Conservation (phyloP, 805 yeast genomes). For the Myxozyma mucilagina region DNA sequence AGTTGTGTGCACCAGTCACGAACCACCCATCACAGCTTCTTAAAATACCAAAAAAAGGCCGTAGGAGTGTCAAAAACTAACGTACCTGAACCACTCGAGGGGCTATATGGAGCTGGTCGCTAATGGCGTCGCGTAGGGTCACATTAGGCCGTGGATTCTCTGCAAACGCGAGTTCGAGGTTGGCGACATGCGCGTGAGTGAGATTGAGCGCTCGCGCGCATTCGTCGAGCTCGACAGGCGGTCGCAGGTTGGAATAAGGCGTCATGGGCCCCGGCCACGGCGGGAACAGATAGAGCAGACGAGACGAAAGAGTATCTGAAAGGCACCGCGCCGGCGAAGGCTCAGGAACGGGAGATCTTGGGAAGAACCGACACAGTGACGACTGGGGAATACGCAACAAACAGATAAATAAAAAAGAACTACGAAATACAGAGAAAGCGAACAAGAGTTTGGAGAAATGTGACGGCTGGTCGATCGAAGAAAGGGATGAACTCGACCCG, state of each 20-base stretch:
- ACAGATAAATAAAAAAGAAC: background rate
- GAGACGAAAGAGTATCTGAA: too few species aligned
- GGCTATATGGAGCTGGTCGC: conserved; percentile 18
- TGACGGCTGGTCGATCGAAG: conserved; percentile 17
- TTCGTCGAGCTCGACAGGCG: conserved; percentile 9
- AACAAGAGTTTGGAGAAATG: background rate
- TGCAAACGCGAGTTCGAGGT: conserved; percentile 27
- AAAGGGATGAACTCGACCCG: conserved; percentile 15
- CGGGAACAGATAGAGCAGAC: too few species aligned
- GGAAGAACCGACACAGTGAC: background rate
- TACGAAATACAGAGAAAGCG: background rate
- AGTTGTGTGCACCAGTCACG: too few species aligned
- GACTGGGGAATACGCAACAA: background rate
- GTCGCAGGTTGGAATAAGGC: conserved; percentile 5
- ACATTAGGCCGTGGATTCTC: conserved; percentile 26
- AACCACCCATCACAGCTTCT: too few species aligned
- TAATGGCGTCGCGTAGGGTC: conserved; percentile 16
- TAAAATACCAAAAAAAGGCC: background rate
- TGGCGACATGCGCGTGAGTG: conserved; percentile 18
- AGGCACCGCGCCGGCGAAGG: conserved; percentile 10
- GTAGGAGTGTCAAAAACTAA: too few species aligned
- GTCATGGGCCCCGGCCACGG: conserved; percentile 8
- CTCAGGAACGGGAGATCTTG: background rate
- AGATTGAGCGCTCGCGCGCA: conserved; percentile 14
- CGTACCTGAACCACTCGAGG: conserved; percentile 25